Base-by-base conservation (phyloP, 2,329 filamentous ascomycete species). In the Alternaria sp. region DNA sequence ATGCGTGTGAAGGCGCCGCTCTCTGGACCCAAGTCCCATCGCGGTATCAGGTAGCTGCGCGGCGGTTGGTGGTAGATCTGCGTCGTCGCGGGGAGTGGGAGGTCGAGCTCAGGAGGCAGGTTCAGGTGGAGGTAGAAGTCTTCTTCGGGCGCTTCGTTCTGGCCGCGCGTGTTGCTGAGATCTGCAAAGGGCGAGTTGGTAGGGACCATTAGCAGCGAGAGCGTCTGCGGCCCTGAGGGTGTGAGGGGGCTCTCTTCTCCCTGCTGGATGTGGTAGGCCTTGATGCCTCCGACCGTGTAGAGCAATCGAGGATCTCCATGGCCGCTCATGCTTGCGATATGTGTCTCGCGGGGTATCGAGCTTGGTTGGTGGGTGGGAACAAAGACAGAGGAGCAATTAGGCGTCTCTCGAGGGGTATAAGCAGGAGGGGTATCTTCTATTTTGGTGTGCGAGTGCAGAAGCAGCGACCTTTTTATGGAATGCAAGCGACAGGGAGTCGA, bases 71-170 rank as follows among this genome's bases (percentile, higher is more conserved):
- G 93, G 81, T 97, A 98, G 77, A 99, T 95, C 78, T 98, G 94
- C 0, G 95, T 98, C 0, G 94, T 98, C 18, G 94, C 94, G 12
- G 95, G 95, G 14, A 98, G 85, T 6, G 95, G 92, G 6, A 98
- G 87, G 72, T 98, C 94, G 70, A 99, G 88, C 83, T 97, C 94
- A 20, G 94, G 94, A 14, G 94, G 94, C 9, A 98, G 88, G 73
- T 97, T 93, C 24, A 99, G 87, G 79, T 98, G 94, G 5, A 99
- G 88, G 78, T 98, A 98, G 82, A 97, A 98, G 83, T 98, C 95
- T 76, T 97, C 91, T 57, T 80, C 78, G 36, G 78, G 76, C 7
- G 76, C 72, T 55, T 85, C 83, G 59, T 83, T 84, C 66, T 87
- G 84, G 46, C 85, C 83, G 56, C 87, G 84, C 44, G 87, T 82